Evolutionary conservation across 2,329 filamentous ascomycete species (phyloP), one percentile per base, ranked within the genome.

Genomic region (Diaporthe aspalathi): DNA sequence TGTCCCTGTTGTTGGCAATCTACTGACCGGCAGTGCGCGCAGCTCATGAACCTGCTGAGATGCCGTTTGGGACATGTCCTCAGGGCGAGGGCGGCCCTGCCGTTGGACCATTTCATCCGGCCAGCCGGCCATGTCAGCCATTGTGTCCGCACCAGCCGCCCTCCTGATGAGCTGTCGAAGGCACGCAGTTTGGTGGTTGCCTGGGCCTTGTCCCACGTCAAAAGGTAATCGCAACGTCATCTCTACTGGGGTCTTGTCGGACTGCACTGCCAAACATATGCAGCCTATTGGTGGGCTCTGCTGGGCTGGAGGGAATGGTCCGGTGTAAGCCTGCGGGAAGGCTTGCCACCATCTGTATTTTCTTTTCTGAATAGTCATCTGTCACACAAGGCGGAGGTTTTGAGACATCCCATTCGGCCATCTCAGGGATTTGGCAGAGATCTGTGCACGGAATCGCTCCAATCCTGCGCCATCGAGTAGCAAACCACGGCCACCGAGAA

Each of bases 191-290:
- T 50, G 27, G 9, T 5, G 38, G 7, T 5, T 22, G 2, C 2
- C 17, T 22, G 40, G 17, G n/a, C 40, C 57, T 62, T 43, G 14
- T 60, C 38, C 56, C 14, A 29, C 38, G 29, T 60, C 14, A 5
- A 17, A 22, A 22, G 29, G 14, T 38, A 50, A 49, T 29, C 24
- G 5, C 47, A 53, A 71, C 69, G 69, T 71, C 69, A 71, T 71
- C 2, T 45, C 53, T 38, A 60, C 63, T n/a, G 20, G 35, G 24
- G 11, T 2, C 12, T 47, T 27, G 60, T 40, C 16, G 32, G n/a
- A 62, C 53, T 32, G 8, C 29, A 27, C 43, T 2, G 5, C 35
- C 35, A 38, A n/a, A 47, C 40, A 20, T 6, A 1, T 17, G n/a
- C 35, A 11, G 35, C 60, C 24, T 35, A 47, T 49, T 38, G 24